Percentiles rank a stretch among this genome's conserved stretches.
phyloP scores from a whole-genome alignment of 768 basidiomycete species.

The Asterophora lycoperdoides region DNA sequence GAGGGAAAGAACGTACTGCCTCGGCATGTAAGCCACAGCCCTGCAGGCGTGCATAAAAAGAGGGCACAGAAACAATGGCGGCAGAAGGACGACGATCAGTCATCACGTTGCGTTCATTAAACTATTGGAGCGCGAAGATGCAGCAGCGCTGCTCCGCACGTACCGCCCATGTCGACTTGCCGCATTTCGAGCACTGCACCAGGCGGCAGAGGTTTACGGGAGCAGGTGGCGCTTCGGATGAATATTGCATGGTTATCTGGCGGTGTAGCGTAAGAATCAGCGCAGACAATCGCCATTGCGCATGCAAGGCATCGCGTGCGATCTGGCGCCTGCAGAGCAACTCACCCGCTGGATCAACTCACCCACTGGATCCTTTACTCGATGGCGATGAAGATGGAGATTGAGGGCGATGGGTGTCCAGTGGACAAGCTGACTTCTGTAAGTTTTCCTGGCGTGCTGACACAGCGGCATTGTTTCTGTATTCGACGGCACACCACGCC shows the following conservation, averaged over 20 bases:
- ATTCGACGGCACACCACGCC: no score
- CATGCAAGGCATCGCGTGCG: no score
- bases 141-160: slow-evolving; percentile 13
- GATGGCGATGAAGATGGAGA: background rate
- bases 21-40: slow-evolving; percentile 71
- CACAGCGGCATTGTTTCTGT: no score
- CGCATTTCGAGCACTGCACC: slow-evolving; percentile 57
- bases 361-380: no score
- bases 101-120: background rate
- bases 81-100: background rate
- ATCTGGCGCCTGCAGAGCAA: no score
- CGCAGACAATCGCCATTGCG: no score
- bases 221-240: slow-evolving; percentile 8
- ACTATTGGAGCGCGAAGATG: no score
- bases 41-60: slow-evolving; percentile 31
- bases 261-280: no score
- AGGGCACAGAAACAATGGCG: slow-evolving; percentile 3
- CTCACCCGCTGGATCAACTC: no score
- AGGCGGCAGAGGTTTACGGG: slow-evolving; percentile 52
- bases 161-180: slow-evolving; percentile 72
- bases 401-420: background rate
- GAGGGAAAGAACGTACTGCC: slow-evolving; percentile 32
- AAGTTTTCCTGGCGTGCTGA: background rate
- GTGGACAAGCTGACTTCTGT: no score
- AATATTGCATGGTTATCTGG: slow-evolving; percentile 8